phyloP scores from a whole-genome alignment of 2,329 filamentous ascomycete genomes.

The Nemania sp. region DNA sequence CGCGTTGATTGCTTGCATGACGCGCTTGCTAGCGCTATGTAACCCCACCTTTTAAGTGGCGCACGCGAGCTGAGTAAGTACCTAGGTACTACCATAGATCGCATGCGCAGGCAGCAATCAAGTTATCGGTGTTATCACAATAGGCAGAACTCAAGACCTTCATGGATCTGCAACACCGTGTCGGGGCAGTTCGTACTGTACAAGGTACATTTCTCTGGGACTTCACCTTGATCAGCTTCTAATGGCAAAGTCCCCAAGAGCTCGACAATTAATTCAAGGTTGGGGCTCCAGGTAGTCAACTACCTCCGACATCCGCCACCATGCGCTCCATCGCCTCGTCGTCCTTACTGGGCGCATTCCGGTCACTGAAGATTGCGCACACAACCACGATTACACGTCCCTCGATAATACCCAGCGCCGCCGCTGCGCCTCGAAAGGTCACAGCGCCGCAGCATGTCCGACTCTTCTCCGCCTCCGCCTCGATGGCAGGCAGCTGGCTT shows the following conservation, averaged over 20 bases:
- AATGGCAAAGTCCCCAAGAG: constrained; percentile 15
- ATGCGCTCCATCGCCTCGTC: constrained; percentile 54
- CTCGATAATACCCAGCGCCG: constrained; percentile 35
- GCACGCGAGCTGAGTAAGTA: no score
- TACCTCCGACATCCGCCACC: constrained; percentile 36
- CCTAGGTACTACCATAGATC: background rate
- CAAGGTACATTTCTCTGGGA: no score
- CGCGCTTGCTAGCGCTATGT: constrained; percentile 12
- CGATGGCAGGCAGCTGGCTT: constrained; percentile 73
- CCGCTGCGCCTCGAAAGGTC: constrained; percentile 41
- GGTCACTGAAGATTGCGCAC: constrained; percentile 52
- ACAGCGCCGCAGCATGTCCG: constrained; percentile 54
- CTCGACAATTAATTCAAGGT: background rate
- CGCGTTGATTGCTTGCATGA: constrained; percentile 29
- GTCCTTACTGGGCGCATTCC: constrained; percentile 56
- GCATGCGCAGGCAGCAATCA: background rate
- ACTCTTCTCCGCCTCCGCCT: constrained; percentile 73
- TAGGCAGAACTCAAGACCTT: background rate
- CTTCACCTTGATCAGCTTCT: constrained; percentile 6
- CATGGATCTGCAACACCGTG: no score
- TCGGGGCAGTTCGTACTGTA: no score
- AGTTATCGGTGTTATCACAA: background rate
- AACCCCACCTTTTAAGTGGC: background rate
- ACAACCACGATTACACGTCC: constrained; percentile 48
- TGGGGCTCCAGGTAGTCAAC: constrained; percentile 3